phyloP scores from a whole-genome alignment of 179 eudicot species.

The Vitellaria paradoxa region DNA sequence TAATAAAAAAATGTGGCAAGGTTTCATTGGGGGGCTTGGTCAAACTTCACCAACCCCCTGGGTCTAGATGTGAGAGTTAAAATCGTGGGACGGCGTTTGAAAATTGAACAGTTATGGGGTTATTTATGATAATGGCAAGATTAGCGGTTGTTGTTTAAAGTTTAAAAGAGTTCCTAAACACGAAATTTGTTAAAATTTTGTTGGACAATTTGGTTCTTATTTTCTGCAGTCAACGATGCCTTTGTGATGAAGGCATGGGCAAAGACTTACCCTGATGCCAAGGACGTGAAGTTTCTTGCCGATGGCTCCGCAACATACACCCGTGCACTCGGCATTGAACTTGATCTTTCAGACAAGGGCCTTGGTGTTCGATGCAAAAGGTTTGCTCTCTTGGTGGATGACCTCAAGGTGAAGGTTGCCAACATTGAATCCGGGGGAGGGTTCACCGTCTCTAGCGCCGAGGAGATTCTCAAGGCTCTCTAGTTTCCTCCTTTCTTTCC shows the following conservation, averaged over 20 bases:
- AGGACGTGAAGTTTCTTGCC: conserved; percentile 79
- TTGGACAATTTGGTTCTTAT: too few species aligned
- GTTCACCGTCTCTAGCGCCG: conserved; percentile 80
- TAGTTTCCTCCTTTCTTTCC: neutral
- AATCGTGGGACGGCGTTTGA: too few species aligned
- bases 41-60: too few species aligned
- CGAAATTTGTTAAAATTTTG: too few species aligned
- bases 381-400: conserved; percentile 71
- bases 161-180: too few species aligned
- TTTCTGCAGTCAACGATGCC: conserved; percentile 71
- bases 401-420: conserved; percentile 74
- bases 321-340: conserved; percentile 76
- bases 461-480: conserved; percentile 79
- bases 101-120: too few species aligned
- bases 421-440: conserved; percentile 74
- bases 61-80: too few species aligned
- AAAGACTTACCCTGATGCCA: conserved; percentile 80
- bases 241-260: conserved; percentile 99
- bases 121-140: too few species aligned
- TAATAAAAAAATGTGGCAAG: too few species aligned
- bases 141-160: too few species aligned
- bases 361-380: conserved; percentile 68
- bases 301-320: conserved; percentile 76
- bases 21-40: too few species aligned
- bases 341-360: conserved; percentile 72